A percentile compares a stretch with the other conserved stretches of the same genome.
Evolutionary conservation across 768 basidiomycete species (phyloP).

Genomic region (Tulasnella sp.): DNA sequence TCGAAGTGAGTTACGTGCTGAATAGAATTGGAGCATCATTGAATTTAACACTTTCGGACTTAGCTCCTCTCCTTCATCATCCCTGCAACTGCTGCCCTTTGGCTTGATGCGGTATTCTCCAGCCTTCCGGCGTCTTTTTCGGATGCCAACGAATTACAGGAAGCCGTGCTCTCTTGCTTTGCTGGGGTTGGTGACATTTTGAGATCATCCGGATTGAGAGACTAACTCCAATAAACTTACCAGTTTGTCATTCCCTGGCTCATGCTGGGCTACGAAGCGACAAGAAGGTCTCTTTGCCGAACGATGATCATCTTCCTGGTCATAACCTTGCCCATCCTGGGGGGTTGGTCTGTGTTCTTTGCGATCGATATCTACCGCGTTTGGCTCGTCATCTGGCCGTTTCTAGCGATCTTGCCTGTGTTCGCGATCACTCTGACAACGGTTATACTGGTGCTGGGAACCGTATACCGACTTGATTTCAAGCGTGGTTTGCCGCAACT

Average conservation of each 20-base stretch:
- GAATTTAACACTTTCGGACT: background rate
- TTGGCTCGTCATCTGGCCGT: background rate
- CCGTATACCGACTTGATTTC: constrained; percentile 8
- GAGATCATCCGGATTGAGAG: background rate
- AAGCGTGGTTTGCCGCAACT: background rate
- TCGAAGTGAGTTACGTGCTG: background rate
- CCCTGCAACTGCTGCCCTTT: background rate
- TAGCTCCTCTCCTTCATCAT: background rate
- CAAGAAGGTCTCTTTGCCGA: background rate
- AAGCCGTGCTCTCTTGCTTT: background rate
- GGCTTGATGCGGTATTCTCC: constrained; percentile 2
- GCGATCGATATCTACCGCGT: constrained; percentile 1
- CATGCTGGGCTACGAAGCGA: background rate
- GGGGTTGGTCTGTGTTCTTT: background rate
- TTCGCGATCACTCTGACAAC: background rate
- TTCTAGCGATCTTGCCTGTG: background rate
- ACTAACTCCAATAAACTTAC: background rate
- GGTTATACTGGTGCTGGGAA: constrained; percentile 4
- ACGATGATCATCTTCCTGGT: constrained; percentile 15
- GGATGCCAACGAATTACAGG: background rate
- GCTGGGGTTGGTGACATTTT: background rate
- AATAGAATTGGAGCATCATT: no score
- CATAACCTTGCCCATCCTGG: constrained; percentile 2
- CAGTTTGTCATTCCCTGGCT: constrained; percentile 15
- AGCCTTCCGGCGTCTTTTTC: background rate